Evolutionary conservation across 441 rosid species (phyloP).

Genomic region (Cnidoscolus chayamansa): DNA sequence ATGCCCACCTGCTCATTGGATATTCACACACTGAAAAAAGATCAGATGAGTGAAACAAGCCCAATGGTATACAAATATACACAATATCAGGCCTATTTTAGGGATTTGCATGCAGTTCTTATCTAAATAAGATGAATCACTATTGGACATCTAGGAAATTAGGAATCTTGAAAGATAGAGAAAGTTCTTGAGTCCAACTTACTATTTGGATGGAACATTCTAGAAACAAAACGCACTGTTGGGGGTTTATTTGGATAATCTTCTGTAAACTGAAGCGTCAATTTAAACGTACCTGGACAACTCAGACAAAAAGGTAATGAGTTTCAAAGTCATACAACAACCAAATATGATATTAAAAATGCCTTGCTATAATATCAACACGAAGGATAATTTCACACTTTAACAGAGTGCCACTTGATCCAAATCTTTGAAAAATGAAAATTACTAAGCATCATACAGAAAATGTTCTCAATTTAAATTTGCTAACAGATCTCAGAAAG

Average conservation of each 20-base stretch:
- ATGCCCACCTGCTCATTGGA: neutral
- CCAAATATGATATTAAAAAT: neutral
- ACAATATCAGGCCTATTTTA: neutral
- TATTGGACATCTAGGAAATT: neutral
- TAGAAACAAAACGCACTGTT: constrained; percentile 63
- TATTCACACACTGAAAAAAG: neutral
- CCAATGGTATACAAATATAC: neutral
- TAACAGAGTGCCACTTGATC: neutral
- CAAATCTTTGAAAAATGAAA: neutral
- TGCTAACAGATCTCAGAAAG: neutral
- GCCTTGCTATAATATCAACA: neutral
- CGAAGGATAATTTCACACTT: neutral
- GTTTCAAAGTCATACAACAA: neutral
- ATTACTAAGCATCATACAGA: neutral
- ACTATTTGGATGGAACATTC: constrained; percentile 82
- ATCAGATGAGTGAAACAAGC: neutral
- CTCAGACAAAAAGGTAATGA: neutral
- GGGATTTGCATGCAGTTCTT: neutral
- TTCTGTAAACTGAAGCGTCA: constrained; percentile 61
- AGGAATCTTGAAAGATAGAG: neutral
- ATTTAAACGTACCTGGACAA: constrained; percentile 64
- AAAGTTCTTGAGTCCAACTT: constrained; percentile 24
- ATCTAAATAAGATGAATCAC: neutral
- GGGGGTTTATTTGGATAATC: constrained; percentile 82
- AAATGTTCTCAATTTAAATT: constrained; percentile 2